Conservation (phyloP, 1,284 basidiomycete genomes). For the Irpex rosettiformis region DNA sequence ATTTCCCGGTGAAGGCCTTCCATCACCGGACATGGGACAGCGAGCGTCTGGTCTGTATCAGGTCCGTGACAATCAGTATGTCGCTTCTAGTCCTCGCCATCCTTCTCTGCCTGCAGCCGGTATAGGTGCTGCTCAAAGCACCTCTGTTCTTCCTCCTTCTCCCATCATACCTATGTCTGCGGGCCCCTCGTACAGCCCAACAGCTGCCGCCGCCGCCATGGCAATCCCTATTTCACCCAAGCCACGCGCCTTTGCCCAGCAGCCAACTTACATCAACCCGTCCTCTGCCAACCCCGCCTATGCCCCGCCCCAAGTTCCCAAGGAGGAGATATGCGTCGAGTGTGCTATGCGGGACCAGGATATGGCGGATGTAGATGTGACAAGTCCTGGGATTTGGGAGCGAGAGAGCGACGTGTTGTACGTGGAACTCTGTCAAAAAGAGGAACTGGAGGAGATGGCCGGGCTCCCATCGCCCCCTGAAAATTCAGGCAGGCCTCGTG, state of each 20-base stretch:
- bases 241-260: slow-evolving; percentile 65
- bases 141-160: slow-evolving; percentile 20
- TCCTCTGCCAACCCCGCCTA: slow-evolving; percentile 53
- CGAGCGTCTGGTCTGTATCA: slow-evolving; percentile 20
- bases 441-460: slow-evolving; percentile 62
- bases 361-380: slow-evolving; percentile 93
- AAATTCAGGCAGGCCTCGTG: slow-evolving; percentile 53
- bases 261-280: slow-evolving; percentile 72
- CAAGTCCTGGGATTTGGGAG: slow-evolving; percentile 86
- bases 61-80: slow-evolving; percentile 24
- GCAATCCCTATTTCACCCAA: slow-evolving; percentile 57
- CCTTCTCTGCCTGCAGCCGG: slow-evolving; percentile 39
- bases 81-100: slow-evolving; percentile 43
- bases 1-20: slow-evolving; percentile 8
- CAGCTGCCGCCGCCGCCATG: slow-evolving; percentile 27
- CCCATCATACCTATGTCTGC: slow-evolving; percentile 51
- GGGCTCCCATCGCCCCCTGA: slow-evolving; percentile 40
- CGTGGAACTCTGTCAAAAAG: slow-evolving; percentile 74
- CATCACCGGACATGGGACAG: slow-evolving; percentile 27
- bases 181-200: slow-evolving; percentile 46
- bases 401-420: slow-evolving; percentile 84
- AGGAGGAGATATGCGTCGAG: slow-evolving; percentile 90
- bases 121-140: slow-evolving; percentile 33
- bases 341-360: slow-evolving; percentile 99
- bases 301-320: slow-evolving; percentile 46